Evolutionary conservation across 108 stramenopile species (phyloP), one percentile per base, ranked within the genome.

Genomic region (Licmophora abbreviata): DNA sequence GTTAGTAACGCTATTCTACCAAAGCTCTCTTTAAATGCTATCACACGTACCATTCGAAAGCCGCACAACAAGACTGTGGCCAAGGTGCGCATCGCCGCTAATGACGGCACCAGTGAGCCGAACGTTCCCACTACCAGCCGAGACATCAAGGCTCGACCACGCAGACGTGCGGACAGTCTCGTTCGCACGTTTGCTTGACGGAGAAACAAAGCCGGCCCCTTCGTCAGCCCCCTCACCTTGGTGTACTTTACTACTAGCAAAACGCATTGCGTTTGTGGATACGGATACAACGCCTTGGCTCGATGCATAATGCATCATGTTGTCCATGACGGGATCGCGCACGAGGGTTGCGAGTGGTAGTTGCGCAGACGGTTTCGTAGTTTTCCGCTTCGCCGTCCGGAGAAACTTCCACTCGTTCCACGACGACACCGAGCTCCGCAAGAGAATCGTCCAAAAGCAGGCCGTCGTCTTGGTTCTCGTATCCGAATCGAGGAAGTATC

Each of bases 401-500:
- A 54, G 43, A 38, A 31, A 77, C 32, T 76, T 61, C 51, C 21
- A 74, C 67, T 22, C 54, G 59, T 35, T 83, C 73, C 9, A 84
- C 61, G 21, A 63, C 51, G 23, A 63, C 52, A 4, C 75, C 77
- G 32, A 65, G 51, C 11, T 60, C 56, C n/a, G 45, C 24, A 9
- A 84, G 48, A 22, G 63, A 42, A 24, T 71, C 69, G 54, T 83
- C 77, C 25, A 88, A 44, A 17, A 53, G 47, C n/a, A 52, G 46
- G n/a, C 51, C 41, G 69, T 82, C 83, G 17, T 53, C 54, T 22
- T 40, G 42, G 32, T 57, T 60, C 58, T 88, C 87, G 29, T 73
- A 76, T 1, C 56, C 47, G 47, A 88, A 88, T 46, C 83, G 58
- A 9, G 87, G 83, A 20, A 88, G 41, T 6, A 82, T 41, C n/a